Evolutionary conservation across 192 early-diverging fungal species (phyloP), one percentile per base, ranked within the genome.

Genomic region (Coemansia sp.): DNA sequence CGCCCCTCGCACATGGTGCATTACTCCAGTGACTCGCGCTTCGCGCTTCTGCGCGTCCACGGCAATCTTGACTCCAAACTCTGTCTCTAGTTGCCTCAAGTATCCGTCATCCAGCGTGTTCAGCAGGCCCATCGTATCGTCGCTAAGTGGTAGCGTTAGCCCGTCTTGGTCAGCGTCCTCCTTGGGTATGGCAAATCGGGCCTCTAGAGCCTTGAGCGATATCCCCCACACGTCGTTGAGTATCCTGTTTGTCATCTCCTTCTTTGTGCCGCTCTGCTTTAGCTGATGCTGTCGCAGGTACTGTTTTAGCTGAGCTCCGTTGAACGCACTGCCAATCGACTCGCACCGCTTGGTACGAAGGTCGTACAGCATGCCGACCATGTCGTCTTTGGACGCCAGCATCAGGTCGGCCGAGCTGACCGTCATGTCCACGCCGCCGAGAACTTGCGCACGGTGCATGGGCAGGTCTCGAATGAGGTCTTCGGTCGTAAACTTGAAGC

Each of bases 211-310:
- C 12, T 56, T 53, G 1, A 37, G 25, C 10, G 71, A 70, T 3
- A 74, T 71, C 5, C 79, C 70, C 79, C 79, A 82, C 27, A 77
- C 68, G 0, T 64, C 41, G 47, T 60, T 49, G 25, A 82, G 64
- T 29, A 82, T 77, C 58, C 79, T 47, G 32, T 65, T 57, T 5
- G 62, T 59, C 59, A 74, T 51, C 22, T 32, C 51, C n/a, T 41
- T n/a, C 51, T 82, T 82, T 1, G 51, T 68, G 1, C 79, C 79
- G 0, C 45, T 31, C 0, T 14, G 20, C 27, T 27, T 32, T 11
- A 60, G 20, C 2, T 59, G 45, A 25, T 82, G 57, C 25, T 37
- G 12, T 22, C 53, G 38, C 60, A 82, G 35, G 22, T 82, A 82
- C 39, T 45, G 42, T 32, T 65, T 53, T 8, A 82, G 68, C 58